Evolutionary conservation across 2,329 filamentous ascomycete species (phyloP), one percentile per base, ranked within the genome.

Genomic region (Ceratocystis diversiconidia): DNA sequence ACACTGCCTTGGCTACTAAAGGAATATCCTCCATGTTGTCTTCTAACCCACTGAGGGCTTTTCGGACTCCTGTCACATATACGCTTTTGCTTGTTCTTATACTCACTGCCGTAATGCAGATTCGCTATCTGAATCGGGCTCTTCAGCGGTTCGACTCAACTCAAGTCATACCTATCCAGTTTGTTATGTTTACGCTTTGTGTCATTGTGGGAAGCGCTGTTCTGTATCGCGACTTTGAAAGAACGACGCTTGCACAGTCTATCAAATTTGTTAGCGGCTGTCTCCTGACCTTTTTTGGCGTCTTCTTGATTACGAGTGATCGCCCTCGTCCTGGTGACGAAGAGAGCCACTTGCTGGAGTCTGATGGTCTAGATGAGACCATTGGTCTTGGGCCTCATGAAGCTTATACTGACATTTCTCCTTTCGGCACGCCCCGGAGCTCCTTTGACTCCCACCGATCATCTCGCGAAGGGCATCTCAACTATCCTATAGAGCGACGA

Each of bases 151-250:
- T 97, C 77, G 90, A 96, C 74, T 96, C 94, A 5, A 99, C 94
- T 0, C 91, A 96, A 74, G 94, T 99, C 70, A 99, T 99, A 69
- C 94, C 94, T 0, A 94, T 94, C 15, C 94, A 99, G 72, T 99
- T 99, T 71, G 94, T 99, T 62, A 83, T 95, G 69, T 99, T 99
- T 74, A 99, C 94, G 0, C 80, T 99, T 6, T 95, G 89, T 5
- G 94, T 97, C 69, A 97, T 99, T 70, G 81, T 96, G 63, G 94
- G 94, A 66, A 96, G 92, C 71, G 92, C 92, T 0, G 82, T 99
- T 7, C 77, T 99, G 5, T 99, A 97, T 73, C 86, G 92, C 62
- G 94, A 99, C 74, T 99, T 99, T 72, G 89, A 97, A 74, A 86
- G 88, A 52, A 89, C 90, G 6, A 88, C 85, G 0, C 76, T 80